A percentile compares a stretch with the other conserved stretches of the same genome.
Conservation (phyloP, 257 asterid genomes). For the Penstemon newberryi region DNA sequence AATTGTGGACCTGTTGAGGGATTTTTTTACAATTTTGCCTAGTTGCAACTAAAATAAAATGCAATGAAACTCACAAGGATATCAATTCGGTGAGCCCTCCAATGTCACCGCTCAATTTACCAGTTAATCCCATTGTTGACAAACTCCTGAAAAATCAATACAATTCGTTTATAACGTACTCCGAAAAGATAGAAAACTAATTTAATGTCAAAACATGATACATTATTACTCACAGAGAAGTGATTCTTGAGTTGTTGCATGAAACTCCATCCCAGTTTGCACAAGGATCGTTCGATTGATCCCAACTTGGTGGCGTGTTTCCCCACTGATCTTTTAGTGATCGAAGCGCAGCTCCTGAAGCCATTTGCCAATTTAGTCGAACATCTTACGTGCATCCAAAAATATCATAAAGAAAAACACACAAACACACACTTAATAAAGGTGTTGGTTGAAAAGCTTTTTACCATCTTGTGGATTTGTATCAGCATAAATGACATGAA, state of each 20-base stretch:
- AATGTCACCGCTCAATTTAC: conserved; percentile 77
- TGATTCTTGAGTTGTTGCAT: conserved; percentile 74
- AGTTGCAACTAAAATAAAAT: no score
- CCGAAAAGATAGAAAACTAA: not conserved
- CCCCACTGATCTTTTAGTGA: conserved; percentile 81
- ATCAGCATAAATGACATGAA: conserved; percentile 11
- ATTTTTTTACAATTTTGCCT: no score
- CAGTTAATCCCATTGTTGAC: conserved; percentile 81
- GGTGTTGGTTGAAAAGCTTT: not conserved
- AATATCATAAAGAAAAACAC: no score
- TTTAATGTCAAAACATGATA: no score
- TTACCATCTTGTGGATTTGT: conserved; percentile 19
- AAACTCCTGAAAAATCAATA: conserved; percentile 55
- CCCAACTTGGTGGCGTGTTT: conserved; percentile 80
- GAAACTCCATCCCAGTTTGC: conserved; percentile 79
- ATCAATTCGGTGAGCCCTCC: conserved; percentile 74
- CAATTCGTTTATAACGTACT: not conserved
- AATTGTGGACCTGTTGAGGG: no score
- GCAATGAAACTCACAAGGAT: conserved; percentile 65
- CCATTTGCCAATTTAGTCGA: conserved; percentile 8
- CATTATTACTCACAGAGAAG: conserved; percentile 55
- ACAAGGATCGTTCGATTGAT: conserved; percentile 75
- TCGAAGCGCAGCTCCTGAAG: conserved; percentile 75
- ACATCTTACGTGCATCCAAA: not conserved
- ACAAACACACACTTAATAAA: not conserved